These are phyloP conservation scores for Ustilago hordei DNA, from an alignment of 1,284 basidiomycete species.

Conservation along the genomic window DNA sequence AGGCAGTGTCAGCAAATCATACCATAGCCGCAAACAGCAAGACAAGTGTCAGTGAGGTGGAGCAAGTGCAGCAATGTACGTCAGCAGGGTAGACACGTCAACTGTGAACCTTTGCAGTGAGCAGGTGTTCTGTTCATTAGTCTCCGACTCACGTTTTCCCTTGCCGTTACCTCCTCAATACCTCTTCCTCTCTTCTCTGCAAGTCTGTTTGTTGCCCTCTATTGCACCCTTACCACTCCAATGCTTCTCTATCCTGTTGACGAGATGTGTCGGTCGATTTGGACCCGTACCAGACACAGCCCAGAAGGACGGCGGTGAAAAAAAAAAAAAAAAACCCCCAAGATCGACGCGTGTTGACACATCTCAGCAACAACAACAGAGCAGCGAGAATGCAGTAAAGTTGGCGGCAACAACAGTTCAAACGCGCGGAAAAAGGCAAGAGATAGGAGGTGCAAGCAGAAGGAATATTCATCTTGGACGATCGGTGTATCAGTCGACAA, in stretches of 20 bases:
- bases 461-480: slow-evolving; percentile 29
- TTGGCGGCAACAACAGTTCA: neutral
- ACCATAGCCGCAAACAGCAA: neutral
- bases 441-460: neutral
- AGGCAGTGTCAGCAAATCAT: neutral
- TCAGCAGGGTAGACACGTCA: slow-evolving; percentile 32
- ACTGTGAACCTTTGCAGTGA: slow-evolving; percentile 25
- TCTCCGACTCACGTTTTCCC: slow-evolving; percentile 14
- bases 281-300: slow-evolving; percentile 11
- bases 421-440: neutral
- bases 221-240: neutral
- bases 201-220: neutral
- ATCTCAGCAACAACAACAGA: neutral
- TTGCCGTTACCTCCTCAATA: neutral
- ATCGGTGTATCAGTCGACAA: slow-evolving; percentile 49
- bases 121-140: slow-evolving; percentile 51
- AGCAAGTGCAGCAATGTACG: slow-evolving; percentile 13
- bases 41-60: neutral
- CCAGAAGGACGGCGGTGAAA: slow-evolving; percentile 22
- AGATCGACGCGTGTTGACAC: slow-evolving; percentile 21
- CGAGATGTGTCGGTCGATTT: neutral
- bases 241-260: neutral
- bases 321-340: neutral
- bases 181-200: neutral
- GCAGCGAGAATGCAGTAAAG: neutral